These are phyloP conservation scores for Phialocephala sp. DNA, from an alignment of 2,329 filamentous ascomycete genomes.

Conservation along the genomic window DNA sequence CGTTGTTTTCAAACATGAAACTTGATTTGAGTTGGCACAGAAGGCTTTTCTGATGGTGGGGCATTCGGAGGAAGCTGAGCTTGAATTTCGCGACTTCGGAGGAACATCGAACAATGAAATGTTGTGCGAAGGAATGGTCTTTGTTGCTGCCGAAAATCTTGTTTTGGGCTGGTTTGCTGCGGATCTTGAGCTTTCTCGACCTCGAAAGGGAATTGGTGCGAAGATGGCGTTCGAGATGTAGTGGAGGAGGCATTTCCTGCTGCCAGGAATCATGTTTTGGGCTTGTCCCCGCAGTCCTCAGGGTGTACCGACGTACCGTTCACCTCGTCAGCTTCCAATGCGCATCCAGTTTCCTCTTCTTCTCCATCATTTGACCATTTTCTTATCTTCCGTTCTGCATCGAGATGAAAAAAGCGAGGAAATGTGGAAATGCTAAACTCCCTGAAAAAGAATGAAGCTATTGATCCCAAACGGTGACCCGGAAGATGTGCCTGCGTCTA, in stretches of 20 bases:
- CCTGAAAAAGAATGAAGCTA: constrained; percentile 1
- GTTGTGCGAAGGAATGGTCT: neutral
- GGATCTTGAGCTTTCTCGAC: too few species aligned
- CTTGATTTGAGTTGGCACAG: neutral
- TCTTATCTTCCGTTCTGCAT: neutral
- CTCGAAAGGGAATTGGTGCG: neutral
- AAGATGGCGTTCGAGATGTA: too few species aligned
- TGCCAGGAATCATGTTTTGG: too few species aligned
- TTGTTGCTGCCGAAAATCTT: neutral
- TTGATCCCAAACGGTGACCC: neutral
- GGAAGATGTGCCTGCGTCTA: constrained; percentile 5
- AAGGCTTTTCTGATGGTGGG: neutral
- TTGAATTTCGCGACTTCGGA: neutral
- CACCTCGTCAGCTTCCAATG: too few species aligned
- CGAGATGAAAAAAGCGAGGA: neutral
- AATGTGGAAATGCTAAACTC: neutral
- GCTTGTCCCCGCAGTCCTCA: too few species aligned
- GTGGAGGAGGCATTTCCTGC: too few species aligned
- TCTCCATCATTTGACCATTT: too few species aligned
- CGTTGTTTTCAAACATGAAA: neutral
- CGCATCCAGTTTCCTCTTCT: too few species aligned
- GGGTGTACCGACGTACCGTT: too few species aligned
- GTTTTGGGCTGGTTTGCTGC: neutral
- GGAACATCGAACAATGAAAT: neutral
- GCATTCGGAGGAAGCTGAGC: neutral